Base-by-base conservation (phyloP, 768 basidiomycete genomes). In the Cyclocybe cylindracea region DNA sequence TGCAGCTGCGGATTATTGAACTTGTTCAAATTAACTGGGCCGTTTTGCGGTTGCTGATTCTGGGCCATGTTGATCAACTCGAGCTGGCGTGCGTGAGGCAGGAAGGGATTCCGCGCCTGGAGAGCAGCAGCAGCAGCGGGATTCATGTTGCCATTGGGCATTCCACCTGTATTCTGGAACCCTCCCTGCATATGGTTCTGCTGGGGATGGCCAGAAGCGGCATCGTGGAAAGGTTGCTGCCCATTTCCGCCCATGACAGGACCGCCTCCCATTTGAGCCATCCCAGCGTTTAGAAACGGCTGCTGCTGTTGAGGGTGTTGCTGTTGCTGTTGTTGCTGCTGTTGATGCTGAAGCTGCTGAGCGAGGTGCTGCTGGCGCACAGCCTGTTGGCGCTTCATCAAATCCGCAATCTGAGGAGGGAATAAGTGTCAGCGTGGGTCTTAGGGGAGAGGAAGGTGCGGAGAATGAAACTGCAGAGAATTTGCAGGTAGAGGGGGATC, bases 51-150 rank as follows among this genome's bases (percentile, higher is more conserved):
- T 54, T 75, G 74, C 64, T 78, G 77, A 58, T 76, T 74, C 51
- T 77, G 77, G 13, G 78, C 73, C 51, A 77, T 66, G 47, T 54
- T 62, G 53, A 82, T 70, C 46, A 80, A 70, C 42, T 79, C 79
- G 19, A 83, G 65, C 62, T 79, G 79, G 41, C 78, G 24, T 24
- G 54, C 50, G 51, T 55, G 24, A 47, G 51, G 52, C 53, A 45
- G 53, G 48, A 55, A 69, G 51, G 74, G 69, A 43, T 72, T 67
- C 57, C 56, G 54, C 14, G 54, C 45, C 40, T 56, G 56, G 41
- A 60, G 58, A 18, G 49, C 44, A 35, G 58, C 38, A 13, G 44
- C 32, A 47, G 58, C 39, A 13, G 54, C 43, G 52, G 59, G 60
- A 39, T 60, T 61, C 24, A 52, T 41, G 36, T 55, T 58, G 29